Evolutionary conservation across 2,329 filamentous ascomycete genomes (phyloP), one percentile per base, ranked within the genome.

Genomic region (Incumbomyces delicatus): DNA sequence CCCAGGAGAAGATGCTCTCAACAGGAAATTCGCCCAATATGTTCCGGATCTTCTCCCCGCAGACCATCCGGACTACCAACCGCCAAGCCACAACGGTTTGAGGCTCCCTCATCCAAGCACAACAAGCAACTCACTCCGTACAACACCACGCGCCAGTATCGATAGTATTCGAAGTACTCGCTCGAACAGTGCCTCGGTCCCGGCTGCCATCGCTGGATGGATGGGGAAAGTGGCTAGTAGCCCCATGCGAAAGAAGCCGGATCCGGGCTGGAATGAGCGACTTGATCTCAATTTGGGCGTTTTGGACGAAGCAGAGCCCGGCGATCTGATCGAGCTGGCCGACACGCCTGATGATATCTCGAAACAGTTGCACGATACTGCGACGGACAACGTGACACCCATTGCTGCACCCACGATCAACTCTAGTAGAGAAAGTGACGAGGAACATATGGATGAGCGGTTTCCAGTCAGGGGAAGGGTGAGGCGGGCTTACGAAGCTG

Each of bases 131-230:
- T 38, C 33, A 20, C 17, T 42, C 3, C 45, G 45, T 18, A 75
- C 48, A 69, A 72, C 14, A 63, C 70, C 36, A 66, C 74, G 48
- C 57, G 65, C 14, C 47, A 61, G 32, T 59, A 52, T 71, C 10
- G 56, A 66, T 4, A 64, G 67, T n/a, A 65, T 68, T 41, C 71
- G 74, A 39, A 73, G 74, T 12, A 72, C 55, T 10, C 56, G 55
- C 6, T 56, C 32, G 54, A 63, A 47, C 46, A 61, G 67, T 6
- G 66, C 68, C 1, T 67, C 72, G 6, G 82, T 94, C 8, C 88
- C 89, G 1, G 84, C 87, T 5, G 83, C 85, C 2, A 81, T 96
- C 27, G 92, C 96, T 66, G 84, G 82, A 1, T 98, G 92, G 88
- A 72, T 96, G 49, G 76, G 89, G 50, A 87, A 87, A 52, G 81